These are phyloP conservation scores for Rubia peregrina DNA, from an alignment of 305 asterid species.

Conservation along the genomic window DNA sequence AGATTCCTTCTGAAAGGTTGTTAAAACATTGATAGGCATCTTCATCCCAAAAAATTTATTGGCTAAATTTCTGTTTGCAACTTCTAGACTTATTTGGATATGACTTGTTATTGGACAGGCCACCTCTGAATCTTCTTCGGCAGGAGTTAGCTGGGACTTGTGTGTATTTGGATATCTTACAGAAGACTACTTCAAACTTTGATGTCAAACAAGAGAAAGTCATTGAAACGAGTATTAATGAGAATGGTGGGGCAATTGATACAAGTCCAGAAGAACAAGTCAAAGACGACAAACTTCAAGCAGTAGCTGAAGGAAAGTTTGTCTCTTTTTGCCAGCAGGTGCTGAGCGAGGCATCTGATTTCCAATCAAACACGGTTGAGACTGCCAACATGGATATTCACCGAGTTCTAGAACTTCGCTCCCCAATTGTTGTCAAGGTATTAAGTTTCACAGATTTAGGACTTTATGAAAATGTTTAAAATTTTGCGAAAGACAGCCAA, in stretches of 20 bases:
- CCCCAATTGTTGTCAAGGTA: conserved; percentile 94
- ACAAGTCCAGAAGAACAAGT: conserved; percentile 19
- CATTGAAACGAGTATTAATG: conserved; percentile 16
- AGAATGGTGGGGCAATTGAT: conserved; percentile 16
- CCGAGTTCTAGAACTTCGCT: conserved; percentile 83
- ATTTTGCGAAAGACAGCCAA: background rate
- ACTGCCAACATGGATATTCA: conserved; percentile 73
- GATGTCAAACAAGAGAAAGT: conserved; percentile 29
- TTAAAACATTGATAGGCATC: conserved; percentile 10
- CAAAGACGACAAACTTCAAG: conserved; percentile 59
- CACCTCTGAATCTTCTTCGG: conserved; percentile 94
- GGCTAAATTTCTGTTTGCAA: conserved; percentile 19
- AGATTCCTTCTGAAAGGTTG: conserved; percentile 81
- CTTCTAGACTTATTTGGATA: conserved; percentile 16
- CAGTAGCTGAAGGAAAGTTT: conserved; percentile 80
- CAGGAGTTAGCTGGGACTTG: conserved; percentile 95
- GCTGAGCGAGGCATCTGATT: conserved; percentile 86
- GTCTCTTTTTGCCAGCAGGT: conserved; percentile 88
- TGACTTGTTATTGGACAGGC: conserved; percentile 47
- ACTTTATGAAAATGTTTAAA: background rate
- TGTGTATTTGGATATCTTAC: conserved; percentile 87
- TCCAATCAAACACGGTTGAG: conserved; percentile 81
- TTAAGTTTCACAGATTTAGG: conserved; percentile 1
- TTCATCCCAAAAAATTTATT: conserved; percentile 14
- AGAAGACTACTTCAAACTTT: conserved; percentile 56